These are phyloP conservation scores for Fusarium pilosicola DNA, from an alignment of 2,329 filamentous ascomycete species.

Conservation along the genomic window DNA sequence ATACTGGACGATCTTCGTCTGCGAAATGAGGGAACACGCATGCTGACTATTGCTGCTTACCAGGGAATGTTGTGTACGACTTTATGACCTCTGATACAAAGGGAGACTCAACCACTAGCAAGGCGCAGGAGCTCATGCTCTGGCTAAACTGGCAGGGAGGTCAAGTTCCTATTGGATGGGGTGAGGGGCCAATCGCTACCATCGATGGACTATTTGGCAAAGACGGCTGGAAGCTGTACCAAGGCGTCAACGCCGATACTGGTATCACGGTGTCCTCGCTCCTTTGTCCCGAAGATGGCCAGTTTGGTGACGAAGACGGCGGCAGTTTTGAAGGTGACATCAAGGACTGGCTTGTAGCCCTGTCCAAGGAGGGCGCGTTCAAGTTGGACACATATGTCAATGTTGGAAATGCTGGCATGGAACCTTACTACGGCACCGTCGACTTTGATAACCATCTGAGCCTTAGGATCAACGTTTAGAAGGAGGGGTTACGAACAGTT, in stretches of 20 bases:
- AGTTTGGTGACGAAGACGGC: conserved; percentile 12
- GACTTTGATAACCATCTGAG: conserved; percentile 28
- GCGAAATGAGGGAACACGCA: neutral
- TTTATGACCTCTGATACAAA: conserved; percentile 35
- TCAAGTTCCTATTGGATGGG: conserved; percentile 25
- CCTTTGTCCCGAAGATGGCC: conserved; percentile 5
- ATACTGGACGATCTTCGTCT: no score
- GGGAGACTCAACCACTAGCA: conserved; percentile 17
- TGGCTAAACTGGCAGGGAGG: conserved; percentile 27
- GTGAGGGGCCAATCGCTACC: conserved; percentile 25
- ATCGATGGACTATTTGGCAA: conserved; percentile 30
- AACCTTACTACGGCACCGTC: conserved; percentile 30
- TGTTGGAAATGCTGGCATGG: conserved; percentile 34
- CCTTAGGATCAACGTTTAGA: conserved; percentile 24
- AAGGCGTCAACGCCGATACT: conserved; percentile 26
- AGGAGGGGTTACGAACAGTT: accelerated
- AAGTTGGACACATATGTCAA: conserved; percentile 23
- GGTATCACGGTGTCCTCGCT: conserved; percentile 31
- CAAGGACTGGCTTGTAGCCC: conserved; percentile 32
- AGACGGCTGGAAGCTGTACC: conserved; percentile 33
- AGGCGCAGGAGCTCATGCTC: conserved; percentile 33
- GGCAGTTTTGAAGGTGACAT: conserved; percentile 27
- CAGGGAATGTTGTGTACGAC: conserved; percentile 33
- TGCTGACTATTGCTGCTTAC: neutral
- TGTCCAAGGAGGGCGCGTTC: conserved; percentile 24